Conservation (phyloP, 305 asterid genomes). For the Nicotiana rustica region DNA sequence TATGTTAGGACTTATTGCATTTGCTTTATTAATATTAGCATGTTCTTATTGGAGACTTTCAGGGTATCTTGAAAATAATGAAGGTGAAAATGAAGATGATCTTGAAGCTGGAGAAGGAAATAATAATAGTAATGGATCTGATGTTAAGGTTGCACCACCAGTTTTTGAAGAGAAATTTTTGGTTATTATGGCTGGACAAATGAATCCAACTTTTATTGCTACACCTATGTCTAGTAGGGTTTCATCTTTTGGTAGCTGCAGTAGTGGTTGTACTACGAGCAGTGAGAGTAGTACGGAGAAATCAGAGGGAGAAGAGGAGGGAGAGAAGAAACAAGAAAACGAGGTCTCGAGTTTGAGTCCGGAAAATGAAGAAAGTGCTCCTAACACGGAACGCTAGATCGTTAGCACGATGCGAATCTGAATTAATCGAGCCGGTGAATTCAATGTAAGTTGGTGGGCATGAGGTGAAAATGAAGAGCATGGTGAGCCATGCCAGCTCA, state of each 20-base stretch:
- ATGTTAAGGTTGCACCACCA: constrained; percentile 40
- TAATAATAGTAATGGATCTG: constrained; percentile 26
- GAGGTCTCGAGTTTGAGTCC: constrained; percentile 15
- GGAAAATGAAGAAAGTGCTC: background rate
- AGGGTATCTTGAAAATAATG: constrained; percentile 51
- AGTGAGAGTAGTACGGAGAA: constrained; percentile 38
- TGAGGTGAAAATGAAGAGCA: background rate
- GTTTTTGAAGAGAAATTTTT: constrained; percentile 74
- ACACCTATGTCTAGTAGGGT: constrained; percentile 77
- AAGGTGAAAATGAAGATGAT: constrained; percentile 54
- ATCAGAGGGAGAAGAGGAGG: constrained; percentile 7
- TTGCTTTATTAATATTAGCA: constrained; percentile 78
- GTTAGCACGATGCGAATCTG: background rate
- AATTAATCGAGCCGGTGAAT: background rate
- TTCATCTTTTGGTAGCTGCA: constrained; percentile 69
- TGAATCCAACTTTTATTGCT: constrained; percentile 81
- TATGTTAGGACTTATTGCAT: constrained; percentile 87
- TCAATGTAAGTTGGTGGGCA: background rate
- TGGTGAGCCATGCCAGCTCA: background rate
- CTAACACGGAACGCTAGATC: fast-evolving
- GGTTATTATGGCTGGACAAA: constrained; percentile 90
- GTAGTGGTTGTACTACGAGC: constrained; percentile 39
- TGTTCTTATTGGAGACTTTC: constrained; percentile 90
- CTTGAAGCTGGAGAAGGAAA: constrained; percentile 57
- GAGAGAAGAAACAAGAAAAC: constrained; percentile 36